phyloP scores from a whole-genome alignment of 192 early-diverging fungal species.

The Jimgerdemannia flammicorona region DNA sequence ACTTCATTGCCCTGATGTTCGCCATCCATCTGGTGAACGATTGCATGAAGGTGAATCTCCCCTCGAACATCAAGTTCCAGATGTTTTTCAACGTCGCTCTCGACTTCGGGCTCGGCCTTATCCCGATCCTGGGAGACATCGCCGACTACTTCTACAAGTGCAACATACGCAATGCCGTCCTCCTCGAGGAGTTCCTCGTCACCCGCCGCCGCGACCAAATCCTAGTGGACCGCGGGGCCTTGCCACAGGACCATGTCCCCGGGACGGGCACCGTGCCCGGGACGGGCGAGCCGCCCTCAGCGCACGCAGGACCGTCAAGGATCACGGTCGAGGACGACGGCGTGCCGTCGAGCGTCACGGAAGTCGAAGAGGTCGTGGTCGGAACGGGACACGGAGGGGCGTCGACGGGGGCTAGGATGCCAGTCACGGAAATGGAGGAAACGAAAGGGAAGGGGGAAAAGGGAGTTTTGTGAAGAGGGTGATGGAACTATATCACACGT shows the following conservation, averaged over 20 bases:
- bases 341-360: too few species aligned
- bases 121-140: slow-evolving; percentile 47
- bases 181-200: slow-evolving; percentile 43
- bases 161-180: slow-evolving; percentile 45
- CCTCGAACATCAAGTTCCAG: slow-evolving; percentile 21
- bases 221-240: slow-evolving; percentile 18
- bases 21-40: slow-evolving; percentile 35
- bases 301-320: slow-evolving; percentile 4
- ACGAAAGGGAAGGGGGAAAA: too few species aligned
- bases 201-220: slow-evolving; percentile 25
- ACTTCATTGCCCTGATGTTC: slow-evolving; percentile 33
- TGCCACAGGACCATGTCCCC: slow-evolving; percentile 3
- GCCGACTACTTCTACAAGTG: slow-evolving; percentile 46
- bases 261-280: slow-evolving; percentile 11
- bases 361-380: too few species aligned
- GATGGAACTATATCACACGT: too few species aligned
- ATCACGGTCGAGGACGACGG: not conserved
- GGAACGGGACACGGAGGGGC: too few species aligned
- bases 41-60: slow-evolving; percentile 41
- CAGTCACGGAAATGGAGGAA: too few species aligned
- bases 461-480: too few species aligned
- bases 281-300: slow-evolving; percentile 4
- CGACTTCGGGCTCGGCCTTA: slow-evolving; percentile 51
- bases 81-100: slow-evolving; percentile 47
- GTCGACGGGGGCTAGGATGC: too few species aligned